Base-by-base conservation (phyloP, 108 stramenopile genomes). In the Chaetoceros muelleri region DNA sequence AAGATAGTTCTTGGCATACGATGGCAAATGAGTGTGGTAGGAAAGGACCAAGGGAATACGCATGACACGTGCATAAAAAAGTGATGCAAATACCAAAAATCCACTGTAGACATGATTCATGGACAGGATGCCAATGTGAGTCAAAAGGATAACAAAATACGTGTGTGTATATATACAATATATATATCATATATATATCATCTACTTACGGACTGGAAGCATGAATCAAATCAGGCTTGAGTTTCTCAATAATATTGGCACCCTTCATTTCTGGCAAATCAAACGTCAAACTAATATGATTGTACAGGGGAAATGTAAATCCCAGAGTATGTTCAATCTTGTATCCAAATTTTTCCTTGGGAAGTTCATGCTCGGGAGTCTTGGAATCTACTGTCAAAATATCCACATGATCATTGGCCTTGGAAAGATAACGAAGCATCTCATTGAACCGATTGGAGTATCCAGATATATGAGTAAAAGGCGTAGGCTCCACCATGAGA, bases 371-470 rank as follows among this genome's bases (percentile, higher is more conserved):
- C 21, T 49, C 57, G n/a, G 78, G 75, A 3, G 87, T 86, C 44
- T 79, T 81, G 59, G 73, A 63, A 53, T 98, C 97, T 5, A 93
- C 82, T 0, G 97, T 98, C 28, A 96, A 52, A 53, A 98, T 82
- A 27, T 83, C 71, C 17, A 96, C 93, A 17, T 87, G 58, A 61
- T 96, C 95, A 5, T 89, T 91, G 1, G 95, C 93, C 62, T 93
- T 89, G 47, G 66, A 53, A 53, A 95, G 54, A 62, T 72, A 86
- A 28, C 77, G 87, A 27, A 98, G 75, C 88, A 96, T 90, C 70
- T 98, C 97, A 22, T 95, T 87, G 84, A 96, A 98, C 40, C 97
- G 92, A 62, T 98, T 98, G 74, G 95, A 76, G 62, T 98, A 98
- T 19, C 97, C 97, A 50, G 90, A 93, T 18, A 98, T 85, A 68